phyloP scores from a whole-genome alignment of 164 flowering plant species.

The Vitis rupestris region DNA sequence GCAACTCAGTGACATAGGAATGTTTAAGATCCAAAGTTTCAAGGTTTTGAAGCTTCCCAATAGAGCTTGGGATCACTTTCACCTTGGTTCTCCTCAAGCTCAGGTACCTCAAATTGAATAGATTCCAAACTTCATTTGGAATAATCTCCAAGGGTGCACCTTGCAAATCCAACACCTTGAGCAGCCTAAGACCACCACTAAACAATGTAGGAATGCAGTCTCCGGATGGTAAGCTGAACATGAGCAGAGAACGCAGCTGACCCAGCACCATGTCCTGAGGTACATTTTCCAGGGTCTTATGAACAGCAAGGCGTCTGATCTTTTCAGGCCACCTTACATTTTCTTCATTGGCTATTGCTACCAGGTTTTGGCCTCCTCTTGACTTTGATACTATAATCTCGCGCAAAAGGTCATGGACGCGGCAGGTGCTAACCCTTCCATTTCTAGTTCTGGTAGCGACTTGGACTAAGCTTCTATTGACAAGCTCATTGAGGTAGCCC shows the following conservation, averaged over 20 bases:
- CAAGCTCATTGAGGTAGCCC: conserved; percentile 24
- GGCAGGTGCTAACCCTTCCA: conserved; percentile 20
- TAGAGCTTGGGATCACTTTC: conserved; percentile 21
- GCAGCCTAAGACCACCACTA: conserved; percentile 13
- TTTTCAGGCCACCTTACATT: conserved; percentile 7
- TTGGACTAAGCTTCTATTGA: conserved; percentile 24
- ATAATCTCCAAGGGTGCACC: conserved; percentile 12
- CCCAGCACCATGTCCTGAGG: conserved; percentile 1
- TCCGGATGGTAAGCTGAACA: conserved; percentile 5
- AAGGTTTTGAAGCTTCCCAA: conserved; percentile 27
- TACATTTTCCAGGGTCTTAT: conserved; percentile 1
- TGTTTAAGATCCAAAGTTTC: conserved; percentile 35
- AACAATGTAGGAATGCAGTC: background rate
- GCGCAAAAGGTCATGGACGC: conserved; percentile 17
- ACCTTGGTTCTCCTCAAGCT: conserved; percentile 29
- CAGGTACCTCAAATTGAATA: conserved; percentile 21
- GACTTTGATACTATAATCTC: conserved; percentile 17
- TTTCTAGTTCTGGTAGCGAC: conserved; percentile 10
- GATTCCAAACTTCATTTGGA: conserved; percentile 23
- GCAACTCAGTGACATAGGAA: conserved; percentile 22
- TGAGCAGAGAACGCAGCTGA: conserved; percentile 13
- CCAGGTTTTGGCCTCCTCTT: conserved; percentile 13
- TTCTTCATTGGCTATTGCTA: conserved; percentile 4
- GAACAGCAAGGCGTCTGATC: conserved; percentile 14
- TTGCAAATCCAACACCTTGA: conserved; percentile 37